Evolutionary conservation across 1,284 basidiomycete genomes (phyloP), one percentile per base, ranked within the genome.

Genomic region (Ceratobasidium sp.): DNA sequence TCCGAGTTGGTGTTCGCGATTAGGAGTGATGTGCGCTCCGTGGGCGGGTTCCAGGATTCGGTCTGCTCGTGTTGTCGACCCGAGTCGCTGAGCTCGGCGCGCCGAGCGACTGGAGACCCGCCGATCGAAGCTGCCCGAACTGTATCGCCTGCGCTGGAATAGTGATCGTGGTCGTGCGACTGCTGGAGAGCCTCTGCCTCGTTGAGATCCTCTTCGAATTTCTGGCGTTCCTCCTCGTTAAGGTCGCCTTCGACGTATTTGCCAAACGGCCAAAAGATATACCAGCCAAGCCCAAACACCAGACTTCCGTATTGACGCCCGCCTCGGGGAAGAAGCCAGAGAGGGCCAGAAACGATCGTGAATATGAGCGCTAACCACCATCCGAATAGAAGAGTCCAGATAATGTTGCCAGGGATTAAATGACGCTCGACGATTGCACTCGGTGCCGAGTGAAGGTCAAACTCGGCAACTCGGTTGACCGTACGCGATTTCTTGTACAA

Each of bases 401-500:
- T 91, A 44, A 99, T 89, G 85, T 99, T 99, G 77, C 96, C 97
- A 0, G 94, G 94, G 4, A 96, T 89, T 6, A 98, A 87, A 84
- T 98, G 96, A 23, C 95, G 91, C 82, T 97, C 96, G 1, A 94
- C 95, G 78, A 96, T 93, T 0, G 96, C 94, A 23, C 96, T 97
- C 0, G 98, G 98, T 54, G 94, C 90, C 20, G 93, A 91, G 84
- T 99, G 98, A 1, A 99, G 90, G 0, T 95, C 98, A 76, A 93
- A 92, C 85, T 99, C 98, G 56, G 98, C 98, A 84, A 96, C 93
- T 77, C 97, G 94, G 59, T 97, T 98, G 81, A 99, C 95, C 1
- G 97, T 96, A 65, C 98, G 93, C 40, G 94, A 95, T 85, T 99
- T 99, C 86, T 98, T 97, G 91, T 99, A 99, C 73, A 99, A 86